Evolutionary conservation across 352 stramenopile genomes (phyloP).

Genomic region (Globisporangium camurandrum): DNA sequence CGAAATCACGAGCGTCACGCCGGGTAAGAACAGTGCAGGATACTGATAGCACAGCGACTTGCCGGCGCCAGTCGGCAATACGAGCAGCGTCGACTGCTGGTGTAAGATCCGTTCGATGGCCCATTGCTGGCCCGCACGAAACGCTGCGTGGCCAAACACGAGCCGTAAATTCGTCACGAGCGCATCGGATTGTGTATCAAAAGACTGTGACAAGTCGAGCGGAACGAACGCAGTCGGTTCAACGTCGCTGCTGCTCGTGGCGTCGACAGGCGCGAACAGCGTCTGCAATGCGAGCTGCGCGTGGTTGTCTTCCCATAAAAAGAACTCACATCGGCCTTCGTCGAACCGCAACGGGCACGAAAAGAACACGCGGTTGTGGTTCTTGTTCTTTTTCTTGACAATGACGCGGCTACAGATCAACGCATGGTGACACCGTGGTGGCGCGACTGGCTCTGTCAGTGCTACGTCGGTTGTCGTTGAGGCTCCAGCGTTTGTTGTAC

Average conservation of each 20-base stretch:
- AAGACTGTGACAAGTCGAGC: slow-evolving; percentile 35
- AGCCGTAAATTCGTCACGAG: slow-evolving; percentile 66
- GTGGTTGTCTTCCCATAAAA: slow-evolving; percentile 79
- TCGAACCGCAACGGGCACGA: slow-evolving; percentile 57
- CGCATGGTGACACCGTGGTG: slow-evolving; percentile 63
- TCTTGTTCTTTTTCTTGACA: slow-evolving; percentile 85
- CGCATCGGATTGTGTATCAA: slow-evolving; percentile 34
- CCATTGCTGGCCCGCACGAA: slow-evolving; percentile 79
- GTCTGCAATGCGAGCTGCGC: slow-evolving; percentile 48
- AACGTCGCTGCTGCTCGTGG: not conserved
- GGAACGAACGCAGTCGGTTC: slow-evolving; percentile 30
- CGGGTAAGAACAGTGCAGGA: slow-evolving; percentile 70
- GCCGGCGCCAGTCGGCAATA: slow-evolving; percentile 96
- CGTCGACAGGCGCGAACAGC: slow-evolving; percentile 22
- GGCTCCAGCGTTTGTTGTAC: not conserved
- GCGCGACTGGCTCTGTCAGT: not conserved
- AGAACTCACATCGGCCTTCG: slow-evolving; percentile 80
- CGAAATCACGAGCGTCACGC: slow-evolving; percentile 90
- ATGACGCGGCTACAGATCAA: slow-evolving; percentile 45
- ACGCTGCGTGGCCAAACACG: slow-evolving; percentile 81
- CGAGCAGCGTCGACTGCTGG: slow-evolving; percentile 74
- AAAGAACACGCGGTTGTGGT: slow-evolving; percentile 68
- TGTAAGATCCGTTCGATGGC: slow-evolving; percentile 69
- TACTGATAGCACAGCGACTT: slow-evolving; percentile 99
- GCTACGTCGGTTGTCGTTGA: no score